Percentiles rank a stretch among this genome's conserved stretches.
Conservation (phyloP, 2,329 filamentous ascomycete species). For the Cercospora nicotianae region DNA sequence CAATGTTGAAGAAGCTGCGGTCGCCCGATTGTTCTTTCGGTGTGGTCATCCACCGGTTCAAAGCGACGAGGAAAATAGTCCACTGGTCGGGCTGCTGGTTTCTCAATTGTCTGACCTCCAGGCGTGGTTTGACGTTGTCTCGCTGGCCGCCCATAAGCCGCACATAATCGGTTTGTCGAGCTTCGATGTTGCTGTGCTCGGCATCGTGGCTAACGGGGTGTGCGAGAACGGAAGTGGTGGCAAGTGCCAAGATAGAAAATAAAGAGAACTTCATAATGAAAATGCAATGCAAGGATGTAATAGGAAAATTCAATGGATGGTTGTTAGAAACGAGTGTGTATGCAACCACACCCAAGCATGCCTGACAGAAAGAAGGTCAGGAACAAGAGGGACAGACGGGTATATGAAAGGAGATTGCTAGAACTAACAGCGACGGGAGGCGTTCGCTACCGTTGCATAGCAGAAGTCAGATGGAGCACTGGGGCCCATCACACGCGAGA, state of each 20-base stretch:
- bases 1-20: constrained; percentile 27
- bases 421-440: constrained; percentile 13
- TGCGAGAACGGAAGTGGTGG: constrained; percentile 25
- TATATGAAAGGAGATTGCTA: constrained; percentile 14
- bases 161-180: constrained; percentile 11
- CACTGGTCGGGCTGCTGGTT: constrained; percentile 31
- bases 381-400: constrained; percentile 7
- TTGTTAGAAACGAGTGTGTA: constrained; percentile 11
- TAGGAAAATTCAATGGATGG: constrained; percentile 8
- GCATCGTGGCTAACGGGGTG: constrained; percentile 16
- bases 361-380: neutral
- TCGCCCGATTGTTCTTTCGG: constrained; percentile 12
- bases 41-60: constrained; percentile 25
- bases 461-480: constrained; percentile 13
- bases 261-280: constrained; percentile 25
- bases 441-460: constrained; percentile 19
- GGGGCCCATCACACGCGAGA: constrained; percentile 17
- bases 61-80: constrained; percentile 29
- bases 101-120: constrained; percentile 31
- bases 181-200: constrained; percentile 18
- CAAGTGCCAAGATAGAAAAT: constrained; percentile 22
- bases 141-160: neutral
- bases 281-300: constrained; percentile 7
- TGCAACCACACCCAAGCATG: constrained; percentile 13
- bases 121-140: constrained; percentile 18